A percentile compares a stretch with the other conserved stretches of the same genome.
phyloP scores from a whole-genome alignment of 1,284 basidiomycete species.

The Marasmius sp. region DNA sequence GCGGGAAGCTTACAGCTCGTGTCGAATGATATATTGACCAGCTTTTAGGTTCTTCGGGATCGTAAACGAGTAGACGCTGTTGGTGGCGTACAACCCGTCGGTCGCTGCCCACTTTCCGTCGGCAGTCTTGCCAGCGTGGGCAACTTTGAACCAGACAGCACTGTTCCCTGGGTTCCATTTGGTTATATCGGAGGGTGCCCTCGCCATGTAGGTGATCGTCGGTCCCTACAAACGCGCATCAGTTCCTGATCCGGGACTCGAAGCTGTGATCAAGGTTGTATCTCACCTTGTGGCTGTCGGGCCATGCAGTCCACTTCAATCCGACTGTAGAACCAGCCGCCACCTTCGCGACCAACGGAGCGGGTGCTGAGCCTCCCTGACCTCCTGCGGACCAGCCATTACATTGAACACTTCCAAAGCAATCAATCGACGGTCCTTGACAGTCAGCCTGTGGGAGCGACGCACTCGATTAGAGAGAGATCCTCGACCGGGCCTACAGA shows the following conservation, averaged over 20 bases:
- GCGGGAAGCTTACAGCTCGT: slow-evolving; percentile 39
- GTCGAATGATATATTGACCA: slow-evolving; percentile 50
- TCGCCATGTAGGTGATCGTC: slow-evolving; percentile 23
- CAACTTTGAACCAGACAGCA: slow-evolving; percentile 46
- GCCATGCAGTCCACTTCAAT: slow-evolving; percentile 54
- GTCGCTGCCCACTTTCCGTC: slow-evolving; percentile 40
- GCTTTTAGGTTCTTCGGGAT: slow-evolving; percentile 42
- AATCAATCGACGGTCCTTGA: slow-evolving; percentile 5
- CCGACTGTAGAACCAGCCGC: slow-evolving; percentile 41
- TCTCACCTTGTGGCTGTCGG: slow-evolving; percentile 37
- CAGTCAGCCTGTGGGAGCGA: background rate
- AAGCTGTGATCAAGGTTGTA: background rate
- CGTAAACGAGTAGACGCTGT: slow-evolving; percentile 41
- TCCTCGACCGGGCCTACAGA: slow-evolving; percentile 33
- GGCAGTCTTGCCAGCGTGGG: slow-evolving; percentile 35
- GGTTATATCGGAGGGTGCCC: slow-evolving; percentile 21
- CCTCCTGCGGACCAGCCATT: slow-evolving; percentile 41
- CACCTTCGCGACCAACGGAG: slow-evolving; percentile 42
- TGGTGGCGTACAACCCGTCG: slow-evolving; percentile 32
- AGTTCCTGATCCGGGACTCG: background rate
- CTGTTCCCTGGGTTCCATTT: slow-evolving; percentile 22
- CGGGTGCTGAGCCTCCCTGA: slow-evolving; percentile 37
- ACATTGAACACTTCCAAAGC: slow-evolving; percentile 37
- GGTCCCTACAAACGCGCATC: slow-evolving; percentile 12
- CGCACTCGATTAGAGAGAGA: slow-evolving; percentile 35